Evolutionary conservation across 106 monocot genomes (phyloP).

Genomic region (Dendrobium chrysotoxum): DNA sequence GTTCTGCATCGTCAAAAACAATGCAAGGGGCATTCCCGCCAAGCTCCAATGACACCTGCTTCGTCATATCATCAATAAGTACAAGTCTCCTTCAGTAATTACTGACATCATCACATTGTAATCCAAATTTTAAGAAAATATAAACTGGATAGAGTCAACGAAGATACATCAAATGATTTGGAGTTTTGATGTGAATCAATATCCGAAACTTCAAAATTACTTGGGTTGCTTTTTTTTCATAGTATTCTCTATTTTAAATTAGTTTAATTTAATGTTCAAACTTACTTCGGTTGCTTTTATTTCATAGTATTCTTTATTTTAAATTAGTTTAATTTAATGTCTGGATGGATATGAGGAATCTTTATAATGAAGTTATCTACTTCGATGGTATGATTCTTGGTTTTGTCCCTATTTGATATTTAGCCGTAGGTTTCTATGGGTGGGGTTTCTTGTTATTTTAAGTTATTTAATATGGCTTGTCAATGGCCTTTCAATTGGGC

Average conservation of each 20-base stretch:
- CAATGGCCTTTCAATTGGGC: too few relatives aligned
- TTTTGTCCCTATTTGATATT: too few relatives aligned
- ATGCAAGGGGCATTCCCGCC: conserved; percentile 98
- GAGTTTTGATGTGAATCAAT: not conserved
- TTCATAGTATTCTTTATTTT: too few relatives aligned
- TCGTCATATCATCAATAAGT: not conserved
- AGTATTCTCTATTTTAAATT: too few relatives aligned
- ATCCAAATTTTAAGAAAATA: not conserved
- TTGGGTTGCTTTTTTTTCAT: not conserved
- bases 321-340: too few relatives aligned
- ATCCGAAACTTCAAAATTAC: not conserved
- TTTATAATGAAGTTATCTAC: too few relatives aligned
- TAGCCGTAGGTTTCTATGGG: too few relatives aligned
- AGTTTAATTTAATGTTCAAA: not conserved
- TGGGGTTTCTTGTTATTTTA: too few relatives aligned
- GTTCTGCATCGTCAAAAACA: conserved; percentile 92
- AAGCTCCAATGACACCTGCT: conserved; percentile 93
- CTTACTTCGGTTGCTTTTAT: not conserved
- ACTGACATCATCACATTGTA: not conserved
- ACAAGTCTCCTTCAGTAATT: not conserved
- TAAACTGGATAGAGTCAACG: not conserved
- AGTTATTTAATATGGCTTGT: too few relatives aligned
- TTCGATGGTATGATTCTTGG: too few relatives aligned
- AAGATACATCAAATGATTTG: not conserved
- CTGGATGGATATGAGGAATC: too few relatives aligned